Evolutionary conservation across 2,329 filamentous ascomycete species (phyloP), one percentile per base, ranked within the genome.

Genomic region (Ambrosiella beaveri): DNA sequence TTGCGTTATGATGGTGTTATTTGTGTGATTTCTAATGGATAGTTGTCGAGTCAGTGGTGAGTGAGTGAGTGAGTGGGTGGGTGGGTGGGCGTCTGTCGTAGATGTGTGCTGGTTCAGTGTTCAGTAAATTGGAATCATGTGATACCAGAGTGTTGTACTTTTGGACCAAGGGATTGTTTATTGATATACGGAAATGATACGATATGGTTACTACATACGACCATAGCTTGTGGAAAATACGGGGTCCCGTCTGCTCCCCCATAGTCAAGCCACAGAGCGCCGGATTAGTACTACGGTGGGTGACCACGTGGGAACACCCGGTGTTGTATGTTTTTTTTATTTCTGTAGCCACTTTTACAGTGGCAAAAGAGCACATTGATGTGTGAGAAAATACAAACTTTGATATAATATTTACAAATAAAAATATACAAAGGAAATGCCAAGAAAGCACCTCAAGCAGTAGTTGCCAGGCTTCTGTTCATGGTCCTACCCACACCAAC

Each of bases 401-500:
- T 6, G 1, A 41, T 41, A n/a, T 41, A 11, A 41, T 12, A 41
- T 11, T n/a, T 41, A 41, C 39, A 41, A n/a, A 12, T 41, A 27
- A 27, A 27, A 27, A 27, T 27, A 27, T 27, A 27, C 27, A 27
- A 27, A 27, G 27, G 27, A 27, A 27, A 27, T 27, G 27, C 27
- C 1, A 27, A 4, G 27, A 27, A 27, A 27, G 27, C 3, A 27
- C 27, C 27, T 27, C 27, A 27, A 27, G 27, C 27, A 27, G 27
- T 27, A 27, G 27, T 27, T 27, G 2, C 27, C 27, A 27, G 27
- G 27, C 27, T 27, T 35, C 17, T 36, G 6, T 19, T 51, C 27
- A 36, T 9, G 19, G 35, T 35, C 27, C 27, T 36, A 2, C 17
- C 27, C 6, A 51, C 19, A 51, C 35, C 47, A 51, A 54, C 73